Conservation (phyloP, 2,329 filamentous ascomycete species). For the Stachybotrys chlorohalonatus region DNA sequence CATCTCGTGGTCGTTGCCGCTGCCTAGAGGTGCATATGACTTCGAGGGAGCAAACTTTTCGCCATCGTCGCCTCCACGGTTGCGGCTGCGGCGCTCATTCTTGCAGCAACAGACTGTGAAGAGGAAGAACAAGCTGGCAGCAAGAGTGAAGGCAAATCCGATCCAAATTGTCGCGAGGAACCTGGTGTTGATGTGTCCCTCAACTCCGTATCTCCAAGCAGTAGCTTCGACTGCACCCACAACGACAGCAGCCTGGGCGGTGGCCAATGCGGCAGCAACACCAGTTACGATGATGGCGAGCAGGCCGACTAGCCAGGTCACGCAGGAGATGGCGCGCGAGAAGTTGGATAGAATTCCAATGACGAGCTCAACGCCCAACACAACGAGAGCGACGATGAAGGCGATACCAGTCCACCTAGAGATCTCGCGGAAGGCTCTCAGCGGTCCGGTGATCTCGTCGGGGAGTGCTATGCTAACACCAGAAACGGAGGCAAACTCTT, state of each 20-base stretch:
- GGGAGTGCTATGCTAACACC: slow-evolving; percentile 57
- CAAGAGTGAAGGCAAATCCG: slow-evolving; percentile 62
- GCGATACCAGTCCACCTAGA: slow-evolving; percentile 76
- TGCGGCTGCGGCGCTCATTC: slow-evolving; percentile 21
- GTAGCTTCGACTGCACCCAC: slow-evolving; percentile 54
- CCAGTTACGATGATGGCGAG: slow-evolving; percentile 47
- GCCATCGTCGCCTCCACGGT: slow-evolving; percentile 24
- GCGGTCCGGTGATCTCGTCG: slow-evolving; percentile 51
- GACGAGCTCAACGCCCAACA: slow-evolving; percentile 62
- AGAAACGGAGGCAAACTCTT: slow-evolving; percentile 38
- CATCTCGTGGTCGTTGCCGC: slow-evolving; percentile 23
- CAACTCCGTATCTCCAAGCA: slow-evolving; percentile 53
- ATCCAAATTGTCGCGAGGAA: slow-evolving; percentile 71
- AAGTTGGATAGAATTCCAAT: slow-evolving; percentile 77
- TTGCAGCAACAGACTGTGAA: slow-evolving; percentile 71
- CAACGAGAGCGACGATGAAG: slow-evolving; percentile 64
- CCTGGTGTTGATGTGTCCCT: slow-evolving; percentile 50
- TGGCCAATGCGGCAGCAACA: slow-evolving; percentile 63
- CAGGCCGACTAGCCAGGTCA: slow-evolving; percentile 68
- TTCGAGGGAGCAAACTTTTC: slow-evolving; percentile 43
- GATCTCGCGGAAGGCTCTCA: slow-evolving; percentile 66
- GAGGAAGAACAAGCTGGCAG: slow-evolving; percentile 72
- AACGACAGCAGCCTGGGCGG: slow-evolving; percentile 63
- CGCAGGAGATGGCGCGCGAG: slow-evolving; percentile 70
- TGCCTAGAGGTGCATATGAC: slow-evolving; percentile 26